Percentiles rank a stretch among this genome's conserved stretches.
Conservation (phyloP, 306 rosid genomes). For the Begonia masoniana region DNA sequence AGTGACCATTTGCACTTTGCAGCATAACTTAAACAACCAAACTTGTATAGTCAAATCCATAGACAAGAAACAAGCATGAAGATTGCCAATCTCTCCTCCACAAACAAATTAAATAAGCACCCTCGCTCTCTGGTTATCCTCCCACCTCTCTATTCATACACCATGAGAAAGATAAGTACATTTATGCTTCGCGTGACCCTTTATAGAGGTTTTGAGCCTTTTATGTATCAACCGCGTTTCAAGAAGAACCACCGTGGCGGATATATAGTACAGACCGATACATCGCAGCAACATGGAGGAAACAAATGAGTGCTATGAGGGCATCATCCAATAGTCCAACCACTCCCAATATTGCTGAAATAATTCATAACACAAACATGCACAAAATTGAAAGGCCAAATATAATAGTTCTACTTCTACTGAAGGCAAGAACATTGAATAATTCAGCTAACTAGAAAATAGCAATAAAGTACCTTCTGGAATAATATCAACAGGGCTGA, state of each 20-base stretch:
- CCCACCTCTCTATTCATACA: too few species aligned
- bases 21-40: too few species aligned
- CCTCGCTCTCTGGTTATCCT: too few species aligned
- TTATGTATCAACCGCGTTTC: neutral
- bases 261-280: slow-evolving; percentile 59
- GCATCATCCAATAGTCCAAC: slow-evolving; percentile 77
- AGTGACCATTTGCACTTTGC: too few species aligned
- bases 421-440: neutral
- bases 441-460: slow-evolving; percentile 5
- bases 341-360: slow-evolving; percentile 63
- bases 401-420: neutral
- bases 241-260: slow-evolving; percentile 69
- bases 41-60: too few species aligned
- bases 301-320: slow-evolving; percentile 45
- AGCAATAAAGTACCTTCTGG: slow-evolving; percentile 53
- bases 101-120: too few species aligned
- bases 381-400: neutral
- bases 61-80: too few species aligned
- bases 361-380: neutral
- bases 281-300: slow-evolving; percentile 67
- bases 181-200: too few species aligned
- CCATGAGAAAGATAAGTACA: too few species aligned
- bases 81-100: too few species aligned
- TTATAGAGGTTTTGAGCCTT: too few species aligned
- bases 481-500: slow-evolving; percentile 85